phyloP scores from a whole-genome alignment of 257 asterid species.

The Mitragyna speciosa region DNA sequence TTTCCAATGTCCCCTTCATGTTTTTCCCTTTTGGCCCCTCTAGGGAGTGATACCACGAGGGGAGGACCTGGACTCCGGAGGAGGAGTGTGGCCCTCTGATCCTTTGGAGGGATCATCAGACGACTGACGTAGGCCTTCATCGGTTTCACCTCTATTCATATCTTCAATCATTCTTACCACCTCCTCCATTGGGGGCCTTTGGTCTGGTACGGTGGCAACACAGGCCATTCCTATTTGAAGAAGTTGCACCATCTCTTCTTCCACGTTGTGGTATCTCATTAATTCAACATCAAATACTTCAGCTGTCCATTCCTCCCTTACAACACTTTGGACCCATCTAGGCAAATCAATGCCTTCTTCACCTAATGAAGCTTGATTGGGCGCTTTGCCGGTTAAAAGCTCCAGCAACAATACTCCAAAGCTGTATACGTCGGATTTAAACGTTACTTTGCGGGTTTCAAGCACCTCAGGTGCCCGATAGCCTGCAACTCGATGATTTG shows the following conservation, averaged over 20 bases:
- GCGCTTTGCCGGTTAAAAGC: conserved; percentile 89
- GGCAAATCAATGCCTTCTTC: conserved; percentile 96
- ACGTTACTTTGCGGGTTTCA: conserved; percentile 75
- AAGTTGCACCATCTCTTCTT: conserved; percentile 98
- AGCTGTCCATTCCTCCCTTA: conserved; percentile 97
- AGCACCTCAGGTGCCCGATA: conserved; percentile 94
- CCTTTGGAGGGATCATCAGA: conserved; percentile 77
- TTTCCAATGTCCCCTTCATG: neutral
- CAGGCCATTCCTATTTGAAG: conserved; percentile 96
- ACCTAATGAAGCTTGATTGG: conserved; percentile 88
- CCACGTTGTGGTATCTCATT: conserved; percentile 87
- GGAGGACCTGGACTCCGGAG: conserved; percentile 59
- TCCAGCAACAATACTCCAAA: conserved; percentile 79
- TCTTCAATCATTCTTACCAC: conserved; percentile 86
- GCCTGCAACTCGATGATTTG: conserved; percentile 81
- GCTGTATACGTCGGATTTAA: conserved; percentile 83
- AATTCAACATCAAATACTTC: conserved; percentile 94
- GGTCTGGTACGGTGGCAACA: conserved; percentile 75
- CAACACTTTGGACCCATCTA: conserved; percentile 97
- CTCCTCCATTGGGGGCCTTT: conserved; percentile 71
- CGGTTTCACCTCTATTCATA: conserved; percentile 67
- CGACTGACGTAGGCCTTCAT: conserved; percentile 66
- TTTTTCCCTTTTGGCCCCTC: neutral
- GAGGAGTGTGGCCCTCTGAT: conserved; percentile 80
- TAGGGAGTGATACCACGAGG: conserved; percentile 65